These are phyloP conservation scores for Beauveria bassiana DNA, from an alignment of 2,329 filamentous ascomycete species.

Conservation along the genomic window DNA sequence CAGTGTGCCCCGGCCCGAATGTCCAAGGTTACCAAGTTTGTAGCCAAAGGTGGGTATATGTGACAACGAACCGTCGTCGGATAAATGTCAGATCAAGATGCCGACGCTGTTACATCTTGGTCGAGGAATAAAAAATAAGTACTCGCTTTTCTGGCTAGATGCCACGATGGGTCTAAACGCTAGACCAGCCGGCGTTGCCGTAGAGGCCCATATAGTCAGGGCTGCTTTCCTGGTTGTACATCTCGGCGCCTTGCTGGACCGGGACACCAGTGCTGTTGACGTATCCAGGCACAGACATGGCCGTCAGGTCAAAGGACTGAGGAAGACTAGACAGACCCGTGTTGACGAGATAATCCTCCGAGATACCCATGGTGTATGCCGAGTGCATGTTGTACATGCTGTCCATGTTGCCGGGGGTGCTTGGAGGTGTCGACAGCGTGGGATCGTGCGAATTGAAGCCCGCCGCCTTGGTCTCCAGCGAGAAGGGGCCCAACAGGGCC, in stretches of 20 bases:
- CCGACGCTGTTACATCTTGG: background rate
- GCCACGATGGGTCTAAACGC: background rate
- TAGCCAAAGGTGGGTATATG: slow-evolving; percentile 6
- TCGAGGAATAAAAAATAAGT: background rate
- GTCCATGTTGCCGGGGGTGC: slow-evolving; percentile 41
- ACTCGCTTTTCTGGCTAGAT: background rate
- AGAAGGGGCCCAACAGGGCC: slow-evolving; percentile 27
- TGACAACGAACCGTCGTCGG: background rate
- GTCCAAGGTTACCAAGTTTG: background rate
- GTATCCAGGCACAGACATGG: slow-evolving; percentile 34
- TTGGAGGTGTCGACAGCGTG: slow-evolving; percentile 45
- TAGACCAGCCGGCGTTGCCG: slow-evolving; percentile 1
- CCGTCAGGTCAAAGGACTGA: slow-evolving; percentile 37
- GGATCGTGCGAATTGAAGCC: slow-evolving; percentile 30
- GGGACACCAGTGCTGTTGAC: slow-evolving; percentile 30
- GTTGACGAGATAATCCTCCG: slow-evolving; percentile 43
- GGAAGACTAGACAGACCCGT: slow-evolving; percentile 38
- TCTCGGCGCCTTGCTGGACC: slow-evolving; percentile 17
- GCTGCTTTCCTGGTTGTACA: slow-evolving; percentile 29
- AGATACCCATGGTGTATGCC: slow-evolving; percentile 29
- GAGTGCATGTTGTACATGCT: slow-evolving; percentile 34
- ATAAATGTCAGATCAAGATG: slow-evolving; percentile 3
- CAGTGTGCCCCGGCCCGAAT: background rate
- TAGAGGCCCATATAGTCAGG: background rate
- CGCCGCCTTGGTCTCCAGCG: slow-evolving; percentile 23